These are phyloP conservation scores for Carex cristatella DNA, from an alignment of 176 grass and related monocot genomes.

Conservation along the genomic window DNA sequence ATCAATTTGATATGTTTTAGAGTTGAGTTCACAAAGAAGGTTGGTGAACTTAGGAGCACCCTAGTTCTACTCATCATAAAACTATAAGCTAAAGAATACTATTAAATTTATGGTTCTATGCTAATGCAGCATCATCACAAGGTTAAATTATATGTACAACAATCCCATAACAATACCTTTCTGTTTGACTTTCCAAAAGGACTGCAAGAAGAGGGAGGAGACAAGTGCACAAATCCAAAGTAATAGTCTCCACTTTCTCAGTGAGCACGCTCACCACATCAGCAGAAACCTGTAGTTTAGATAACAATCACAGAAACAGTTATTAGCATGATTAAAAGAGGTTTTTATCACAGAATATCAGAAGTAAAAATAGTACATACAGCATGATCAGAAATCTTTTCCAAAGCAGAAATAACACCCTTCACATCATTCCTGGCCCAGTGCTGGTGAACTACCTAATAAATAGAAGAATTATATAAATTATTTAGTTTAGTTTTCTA, in stretches of 20 bases:
- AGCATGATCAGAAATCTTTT: slow-evolving; percentile 91
- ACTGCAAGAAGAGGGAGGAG: slow-evolving; percentile 55
- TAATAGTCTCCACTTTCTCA: slow-evolving; percentile 74
- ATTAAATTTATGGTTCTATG: background rate
- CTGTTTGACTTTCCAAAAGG: slow-evolving; percentile 92
- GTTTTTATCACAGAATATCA: background rate
- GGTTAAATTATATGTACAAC: background rate
- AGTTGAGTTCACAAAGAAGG: too few relatives aligned
- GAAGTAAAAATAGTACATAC: slow-evolving; percentile 38
- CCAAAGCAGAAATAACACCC: slow-evolving; percentile 68
- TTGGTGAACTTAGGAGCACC: too few relatives aligned
- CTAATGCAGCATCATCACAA: background rate
- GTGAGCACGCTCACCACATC: slow-evolving; percentile 72
- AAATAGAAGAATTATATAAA: slow-evolving; percentile 12
- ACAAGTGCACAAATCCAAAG: slow-evolving; percentile 81
- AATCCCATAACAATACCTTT: slow-evolving; percentile 45
- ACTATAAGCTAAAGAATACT: background rate
- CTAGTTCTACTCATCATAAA: background rate
- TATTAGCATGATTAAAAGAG: slow-evolving; percentile 25
- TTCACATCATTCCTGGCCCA: slow-evolving; percentile 84
- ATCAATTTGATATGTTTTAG: too few relatives aligned
- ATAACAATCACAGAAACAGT: slow-evolving; percentile 3
- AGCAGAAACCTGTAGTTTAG: slow-evolving; percentile 54
- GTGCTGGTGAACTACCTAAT: slow-evolving; percentile 81
- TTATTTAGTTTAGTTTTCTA: background rate